phyloP scores from a whole-genome alignment of 225 moss, liverwort and hornwort species.

The Physcomitrium patens region DNA sequence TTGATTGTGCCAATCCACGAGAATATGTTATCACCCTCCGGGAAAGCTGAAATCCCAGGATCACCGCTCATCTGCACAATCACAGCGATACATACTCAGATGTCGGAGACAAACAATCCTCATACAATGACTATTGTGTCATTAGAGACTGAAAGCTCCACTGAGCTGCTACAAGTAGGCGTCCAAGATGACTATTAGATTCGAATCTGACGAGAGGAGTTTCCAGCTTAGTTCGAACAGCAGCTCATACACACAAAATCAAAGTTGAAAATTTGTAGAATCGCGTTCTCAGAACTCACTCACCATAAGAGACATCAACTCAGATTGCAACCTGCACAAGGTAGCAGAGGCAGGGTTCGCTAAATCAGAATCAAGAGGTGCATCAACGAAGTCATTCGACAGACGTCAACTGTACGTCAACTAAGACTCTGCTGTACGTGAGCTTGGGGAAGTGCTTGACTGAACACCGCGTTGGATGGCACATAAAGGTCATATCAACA shows the following conservation, averaged over 20 bases:
- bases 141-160: no score
- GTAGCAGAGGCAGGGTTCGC: background rate
- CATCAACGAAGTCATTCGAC: no score
- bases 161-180: background rate
- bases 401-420: no score
- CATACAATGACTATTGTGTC: no score
- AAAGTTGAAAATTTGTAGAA: background rate
- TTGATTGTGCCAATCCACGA: conserved; percentile 97
- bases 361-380: conserved; percentile 12
- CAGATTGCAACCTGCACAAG: conserved; percentile 91
- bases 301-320: conserved; percentile 99
- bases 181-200: no score
- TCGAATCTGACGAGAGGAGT: no score
- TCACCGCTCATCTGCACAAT: conserved; percentile 81
- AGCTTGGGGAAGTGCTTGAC: no score
- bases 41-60: conserved; percentile 96
- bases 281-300: background rate
- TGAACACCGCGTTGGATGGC: no score
- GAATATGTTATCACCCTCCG: conserved; percentile 95
- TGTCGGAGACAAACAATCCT: no score
- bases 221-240: background rate
- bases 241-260: background rate
- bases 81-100: background rate
- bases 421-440: no score
- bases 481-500: no score